Evolutionary conservation across 169 alveolate species (phyloP).

Genomic region (Eimeria tenella): DNA sequence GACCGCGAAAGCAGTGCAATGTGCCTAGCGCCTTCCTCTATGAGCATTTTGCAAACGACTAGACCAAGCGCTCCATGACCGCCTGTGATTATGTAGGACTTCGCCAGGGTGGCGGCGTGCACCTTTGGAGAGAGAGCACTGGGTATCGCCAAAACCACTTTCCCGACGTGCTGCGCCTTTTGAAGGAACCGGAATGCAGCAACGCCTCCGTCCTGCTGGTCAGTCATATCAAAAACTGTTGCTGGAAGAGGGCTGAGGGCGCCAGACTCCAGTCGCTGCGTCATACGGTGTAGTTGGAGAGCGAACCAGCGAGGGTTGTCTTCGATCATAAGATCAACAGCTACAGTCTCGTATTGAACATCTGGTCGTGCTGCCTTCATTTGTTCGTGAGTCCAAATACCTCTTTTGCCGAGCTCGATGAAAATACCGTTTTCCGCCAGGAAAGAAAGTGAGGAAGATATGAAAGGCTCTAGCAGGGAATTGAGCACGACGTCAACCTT

Average conservation of each 20-base stretch:
- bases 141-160: constrained; percentile 81
- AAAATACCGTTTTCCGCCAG: constrained; percentile 82
- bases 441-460: constrained; percentile 80
- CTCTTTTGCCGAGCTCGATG: constrained; percentile 86
- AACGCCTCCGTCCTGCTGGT: constrained; percentile 77
- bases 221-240: constrained; percentile 73
- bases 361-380: constrained; percentile 79
- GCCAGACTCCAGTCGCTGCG: constrained; percentile 49
- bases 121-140: constrained; percentile 52
- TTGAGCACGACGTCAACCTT: constrained; percentile 84
- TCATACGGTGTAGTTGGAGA: constrained; percentile 75
- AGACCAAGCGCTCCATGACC: constrained; percentile 82
- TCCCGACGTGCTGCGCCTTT: constrained; percentile 84
- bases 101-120: constrained; percentile 16
- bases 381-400: constrained; percentile 80
- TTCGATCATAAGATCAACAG: constrained; percentile 81
- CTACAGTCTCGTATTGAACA: constrained; percentile 79
- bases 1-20: constrained; percentile 79
- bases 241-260: constrained; percentile 75
- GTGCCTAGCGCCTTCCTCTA: constrained; percentile 83
- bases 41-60: constrained; percentile 82
- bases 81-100: constrained; percentile 78
- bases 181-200: constrained; percentile 83
- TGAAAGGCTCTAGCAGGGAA: constrained; percentile 79
- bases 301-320: constrained; percentile 82